A percentile compares a stretch with the other conserved stretches of the same genome.
Evolutionary conservation across 1,284 basidiomycete genomes (phyloP).

Genomic region (Puccinia hordei): DNA sequence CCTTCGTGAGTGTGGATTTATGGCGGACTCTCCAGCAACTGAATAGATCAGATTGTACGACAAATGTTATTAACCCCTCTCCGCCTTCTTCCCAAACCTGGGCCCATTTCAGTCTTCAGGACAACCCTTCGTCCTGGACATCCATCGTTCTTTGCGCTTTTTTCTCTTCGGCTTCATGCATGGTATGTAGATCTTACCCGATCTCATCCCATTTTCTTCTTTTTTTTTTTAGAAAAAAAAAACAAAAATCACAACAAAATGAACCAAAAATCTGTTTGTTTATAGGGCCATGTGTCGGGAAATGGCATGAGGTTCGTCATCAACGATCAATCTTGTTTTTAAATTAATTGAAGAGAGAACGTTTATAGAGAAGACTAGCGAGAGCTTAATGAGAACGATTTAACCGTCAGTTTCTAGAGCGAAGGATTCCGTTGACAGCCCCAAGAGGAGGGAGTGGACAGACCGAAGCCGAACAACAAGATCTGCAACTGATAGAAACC

Average conservation of each 20-base stretch:
- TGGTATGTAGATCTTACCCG: background rate
- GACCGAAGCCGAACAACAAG: background rate
- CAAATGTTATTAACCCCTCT: too few species aligned
- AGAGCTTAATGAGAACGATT: background rate
- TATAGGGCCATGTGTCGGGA: constrained; percentile 44
- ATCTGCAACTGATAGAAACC: constrained; percentile 17
- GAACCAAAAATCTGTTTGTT: background rate
- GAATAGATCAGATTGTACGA: too few species aligned
- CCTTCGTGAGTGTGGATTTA: background rate
- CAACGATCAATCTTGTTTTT: too few species aligned
- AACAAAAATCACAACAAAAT: too few species aligned
- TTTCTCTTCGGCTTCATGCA: constrained; percentile 37
- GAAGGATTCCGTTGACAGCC: constrained; percentile 6
- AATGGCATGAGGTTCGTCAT: constrained; percentile 44
- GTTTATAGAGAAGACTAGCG: background rate
- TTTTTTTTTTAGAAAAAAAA: too few species aligned
- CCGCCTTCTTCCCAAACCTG: too few species aligned
- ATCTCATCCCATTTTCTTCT: background rate
- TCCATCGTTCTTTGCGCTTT: constrained; percentile 21
- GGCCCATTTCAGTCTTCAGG: background rate
- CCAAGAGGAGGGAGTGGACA: background rate
- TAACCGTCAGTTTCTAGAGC: constrained; percentile 22
- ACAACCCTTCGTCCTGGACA: constrained; percentile 20
- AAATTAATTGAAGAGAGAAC: too few species aligned
- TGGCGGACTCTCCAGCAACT: too few species aligned